A percentile compares a stretch with the other conserved stretches of the same genome.
phyloP scores from a whole-genome alignment of 2,329 filamentous ascomycete genomes.

The Sporothrix humicola region DNA sequence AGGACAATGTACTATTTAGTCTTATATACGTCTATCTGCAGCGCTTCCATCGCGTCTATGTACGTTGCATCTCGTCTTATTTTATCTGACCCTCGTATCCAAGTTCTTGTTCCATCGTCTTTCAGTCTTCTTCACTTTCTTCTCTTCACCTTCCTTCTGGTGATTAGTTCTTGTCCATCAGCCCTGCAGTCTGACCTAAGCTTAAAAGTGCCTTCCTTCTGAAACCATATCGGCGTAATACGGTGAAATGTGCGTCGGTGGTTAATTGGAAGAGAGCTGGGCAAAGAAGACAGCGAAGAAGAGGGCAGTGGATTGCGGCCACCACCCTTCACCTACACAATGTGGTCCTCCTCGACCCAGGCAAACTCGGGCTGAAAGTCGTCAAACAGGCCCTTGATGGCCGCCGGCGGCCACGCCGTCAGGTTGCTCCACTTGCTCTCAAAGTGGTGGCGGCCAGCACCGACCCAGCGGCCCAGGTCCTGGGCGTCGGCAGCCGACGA shows the following conservation, averaged over 20 bases:
- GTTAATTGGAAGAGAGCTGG: no score
- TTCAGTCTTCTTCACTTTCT: no score
- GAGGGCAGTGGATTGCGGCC: no score
- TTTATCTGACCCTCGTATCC: no score
- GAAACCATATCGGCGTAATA: no score
- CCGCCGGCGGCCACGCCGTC: constrained; percentile 33
- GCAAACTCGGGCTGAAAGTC: not conserved
- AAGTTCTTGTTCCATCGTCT: no score
- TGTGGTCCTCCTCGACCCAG: constrained; percentile 1
- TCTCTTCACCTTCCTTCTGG: no score
- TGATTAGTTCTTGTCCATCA: no score
- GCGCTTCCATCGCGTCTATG: not conserved
- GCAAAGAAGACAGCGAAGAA: no score
- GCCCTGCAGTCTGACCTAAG: no score
- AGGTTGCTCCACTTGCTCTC: constrained; percentile 28
- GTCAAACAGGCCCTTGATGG: constrained; percentile 16
- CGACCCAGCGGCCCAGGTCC: constrained; percentile 31
- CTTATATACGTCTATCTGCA: not conserved
- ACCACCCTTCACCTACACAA: not conserved
- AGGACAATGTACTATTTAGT: not conserved
- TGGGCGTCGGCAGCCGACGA: not conserved
- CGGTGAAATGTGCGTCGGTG: no score
- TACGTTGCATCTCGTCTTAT: not conserved
- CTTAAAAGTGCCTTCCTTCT: no score
- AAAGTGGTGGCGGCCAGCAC: constrained; percentile 34